Conservation (phyloP, 345 rosid species). For the Eucalyptus brandiana region DNA sequence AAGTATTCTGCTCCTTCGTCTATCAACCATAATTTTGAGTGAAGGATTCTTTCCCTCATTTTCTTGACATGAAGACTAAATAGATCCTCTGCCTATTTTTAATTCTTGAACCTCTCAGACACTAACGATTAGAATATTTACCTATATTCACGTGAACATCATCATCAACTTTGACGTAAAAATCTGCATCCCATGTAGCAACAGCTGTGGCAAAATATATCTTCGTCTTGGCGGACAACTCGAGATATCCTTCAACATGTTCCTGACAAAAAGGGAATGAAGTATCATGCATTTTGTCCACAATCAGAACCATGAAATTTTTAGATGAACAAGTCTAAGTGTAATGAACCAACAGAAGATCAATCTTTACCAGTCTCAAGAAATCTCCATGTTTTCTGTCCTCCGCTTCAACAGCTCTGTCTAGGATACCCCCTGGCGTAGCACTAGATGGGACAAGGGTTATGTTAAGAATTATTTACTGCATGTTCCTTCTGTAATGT, state of each 20-base stretch:
- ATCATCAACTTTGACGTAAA: constrained; percentile 95
- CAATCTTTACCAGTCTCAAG: constrained; percentile 56
- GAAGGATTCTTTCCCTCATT: background rate
- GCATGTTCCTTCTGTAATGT: background rate
- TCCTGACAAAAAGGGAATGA: constrained; percentile 33
- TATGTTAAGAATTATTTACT: background rate
- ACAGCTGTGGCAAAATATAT: constrained; percentile 87
- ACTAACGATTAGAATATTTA: background rate
- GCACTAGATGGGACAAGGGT: constrained; percentile 29
- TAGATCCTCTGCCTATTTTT: background rate
- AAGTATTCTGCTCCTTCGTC: background rate
- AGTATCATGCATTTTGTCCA: background rate
- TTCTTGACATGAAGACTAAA: background rate
- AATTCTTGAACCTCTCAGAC: background rate
- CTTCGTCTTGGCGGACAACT: constrained; percentile 95
- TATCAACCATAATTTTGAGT: background rate
- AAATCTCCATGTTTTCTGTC: constrained; percentile 87
- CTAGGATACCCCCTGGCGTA: constrained; percentile 85
- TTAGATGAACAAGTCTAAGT: background rate
- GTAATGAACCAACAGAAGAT: background rate
- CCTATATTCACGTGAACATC: constrained; percentile 99
- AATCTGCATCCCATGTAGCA: constrained; percentile 90
- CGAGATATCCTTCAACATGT: constrained; percentile 95
- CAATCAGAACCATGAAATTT: background rate
- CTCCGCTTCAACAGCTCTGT: constrained; percentile 89